A percentile compares a stretch with the other conserved stretches of the same genome.
Conservation (phyloP, 805 yeast genomes). For the Metschnikowia dekortorum region DNA sequence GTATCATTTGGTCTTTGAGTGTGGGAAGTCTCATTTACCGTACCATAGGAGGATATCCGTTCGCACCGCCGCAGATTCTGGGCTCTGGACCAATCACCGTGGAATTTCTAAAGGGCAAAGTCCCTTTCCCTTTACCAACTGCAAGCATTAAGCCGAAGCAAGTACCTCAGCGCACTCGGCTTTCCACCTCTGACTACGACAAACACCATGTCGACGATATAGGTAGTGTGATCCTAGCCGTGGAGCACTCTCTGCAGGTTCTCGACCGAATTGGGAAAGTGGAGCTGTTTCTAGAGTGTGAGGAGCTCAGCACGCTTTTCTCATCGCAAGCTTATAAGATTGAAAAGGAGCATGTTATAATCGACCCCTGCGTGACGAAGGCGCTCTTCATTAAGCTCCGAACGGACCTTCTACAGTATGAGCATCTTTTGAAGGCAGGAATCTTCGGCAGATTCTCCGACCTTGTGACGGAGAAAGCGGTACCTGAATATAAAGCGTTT, state of each 20-base stretch:
- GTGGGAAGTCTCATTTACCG: conserved; percentile 14
- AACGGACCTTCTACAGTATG: not conserved
- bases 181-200: not conserved
- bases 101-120: not conserved
- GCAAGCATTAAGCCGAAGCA: not conserved
- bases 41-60: conserved; percentile 20
- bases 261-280: conserved; percentile 9
- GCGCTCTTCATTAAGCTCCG: conserved; percentile 22
- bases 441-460: not conserved
- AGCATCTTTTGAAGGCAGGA: not conserved
- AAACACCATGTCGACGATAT: conserved; percentile 5
- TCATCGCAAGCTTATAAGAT: conserved; percentile 1
- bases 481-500: not conserved
- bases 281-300: conserved; percentile 3
- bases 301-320: conserved; percentile 4
- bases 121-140: not conserved
- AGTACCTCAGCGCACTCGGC: not conserved
- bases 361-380: conserved; percentile 32
- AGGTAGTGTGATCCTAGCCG: conserved; percentile 12
- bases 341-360: conserved; percentile 22
- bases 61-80: conserved; percentile 8
- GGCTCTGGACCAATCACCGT: not conserved
- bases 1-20: conserved; percentile 25
- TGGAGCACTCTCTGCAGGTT: conserved; percentile 9
- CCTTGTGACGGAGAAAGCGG: not conserved